These are phyloP conservation scores for Lineolata rhizophorae DNA, from an alignment of 495 filamentous ascomycete species.

Conservation along the genomic window DNA sequence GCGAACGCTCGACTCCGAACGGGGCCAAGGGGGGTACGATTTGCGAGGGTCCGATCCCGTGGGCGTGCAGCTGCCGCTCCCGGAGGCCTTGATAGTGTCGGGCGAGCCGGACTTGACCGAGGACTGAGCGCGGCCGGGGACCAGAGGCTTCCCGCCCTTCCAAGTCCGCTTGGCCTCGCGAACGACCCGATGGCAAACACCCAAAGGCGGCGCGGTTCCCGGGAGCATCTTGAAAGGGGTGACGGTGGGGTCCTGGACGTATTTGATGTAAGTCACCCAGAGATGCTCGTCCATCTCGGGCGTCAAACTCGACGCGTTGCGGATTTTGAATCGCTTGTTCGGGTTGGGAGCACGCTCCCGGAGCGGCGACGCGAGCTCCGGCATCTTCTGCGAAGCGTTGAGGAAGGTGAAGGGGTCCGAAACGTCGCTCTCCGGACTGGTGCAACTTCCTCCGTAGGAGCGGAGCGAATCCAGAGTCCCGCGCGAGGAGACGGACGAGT, in stretches of 20 bases:
- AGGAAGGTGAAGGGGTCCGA: slow-evolving; percentile 29
- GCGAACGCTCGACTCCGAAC: slow-evolving; percentile 60
- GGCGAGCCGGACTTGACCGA: slow-evolving; percentile 14
- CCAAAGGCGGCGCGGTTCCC: slow-evolving; percentile 66
- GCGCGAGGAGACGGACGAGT: slow-evolving; percentile 47
- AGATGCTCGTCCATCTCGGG: slow-evolving; percentile 80
- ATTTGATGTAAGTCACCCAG: slow-evolving; percentile 75
- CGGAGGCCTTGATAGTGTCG: slow-evolving; percentile 19
- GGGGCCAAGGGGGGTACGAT: slow-evolving; percentile 42
- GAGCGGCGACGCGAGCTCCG: slow-evolving; percentile 10
- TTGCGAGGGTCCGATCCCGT: slow-evolving; percentile 18
- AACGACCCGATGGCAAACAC: slow-evolving; percentile 74
- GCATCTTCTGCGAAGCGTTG: slow-evolving; percentile 21
- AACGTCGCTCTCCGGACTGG: slow-evolving; percentile 40
- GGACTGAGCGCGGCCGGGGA: too few relatives aligned
- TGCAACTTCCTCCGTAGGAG: slow-evolving; percentile 44
- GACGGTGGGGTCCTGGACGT: slow-evolving; percentile 75
- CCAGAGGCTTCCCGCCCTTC: too few relatives aligned
- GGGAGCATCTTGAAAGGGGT: slow-evolving; percentile 87
- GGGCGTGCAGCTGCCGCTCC: slow-evolving; percentile 48
- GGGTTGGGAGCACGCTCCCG: slow-evolving; percentile 4
- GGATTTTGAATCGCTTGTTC: slow-evolving; percentile 10
- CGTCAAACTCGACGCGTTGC: slow-evolving; percentile 38
- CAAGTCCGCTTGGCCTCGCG: slow-evolving; percentile 69
- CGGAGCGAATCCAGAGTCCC: slow-evolving; percentile 41